Evolutionary conservation across 2,329 filamentous ascomycete species (phyloP), one percentile per base, ranked within the genome.

Genomic region (Albophoma yamanashiensis): DNA sequence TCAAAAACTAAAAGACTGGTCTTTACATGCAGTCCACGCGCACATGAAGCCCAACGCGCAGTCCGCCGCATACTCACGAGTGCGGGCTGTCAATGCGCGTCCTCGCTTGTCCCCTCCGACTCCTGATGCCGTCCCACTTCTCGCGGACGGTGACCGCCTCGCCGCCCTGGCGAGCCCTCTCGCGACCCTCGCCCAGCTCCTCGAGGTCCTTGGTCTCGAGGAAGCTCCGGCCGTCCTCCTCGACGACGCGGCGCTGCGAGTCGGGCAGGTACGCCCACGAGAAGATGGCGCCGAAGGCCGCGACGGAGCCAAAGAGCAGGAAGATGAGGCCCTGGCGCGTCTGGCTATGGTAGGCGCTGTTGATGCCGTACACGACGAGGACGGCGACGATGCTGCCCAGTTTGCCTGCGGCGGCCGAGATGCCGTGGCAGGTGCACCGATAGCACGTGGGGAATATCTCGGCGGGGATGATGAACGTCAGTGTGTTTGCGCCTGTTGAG

Each of bases 371-470:
- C 1, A 81, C 78, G 34, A 82, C 72, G 15, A 81, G 66, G 22
- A 82, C 73, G 57, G 79, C 80, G 6, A 81, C 69, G 57, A 86
- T 78, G 61, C 80, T 81, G 31, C 82, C 83, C 1, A 83, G 69
- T 66, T 86, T 86, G 14, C 83, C 84, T 0, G 79, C 78, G 0
- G 83, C 83, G 0, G 84, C 83, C 0, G 83, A 83, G 58, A 86
- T 82, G 31, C 83, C 83, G 65, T 86, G 83, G 61, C 82, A 86
- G 0, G 83, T 84, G 57, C 79, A 84, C 47, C 85, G 79, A 65
- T 86, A 87, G 63, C 79, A 78, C 2, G 84, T 87, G 0, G 83
- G 84, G 67, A 88, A 88, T 50, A 85, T 80, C 67, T 88, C 84
- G 50, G 82, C 84, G 1, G 85, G 83, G 20, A 87, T 80, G 59